These are phyloP conservation scores for Solanum sparsipilum DNA, from an alignment of 257 asterid species.

Conservation along the genomic window DNA sequence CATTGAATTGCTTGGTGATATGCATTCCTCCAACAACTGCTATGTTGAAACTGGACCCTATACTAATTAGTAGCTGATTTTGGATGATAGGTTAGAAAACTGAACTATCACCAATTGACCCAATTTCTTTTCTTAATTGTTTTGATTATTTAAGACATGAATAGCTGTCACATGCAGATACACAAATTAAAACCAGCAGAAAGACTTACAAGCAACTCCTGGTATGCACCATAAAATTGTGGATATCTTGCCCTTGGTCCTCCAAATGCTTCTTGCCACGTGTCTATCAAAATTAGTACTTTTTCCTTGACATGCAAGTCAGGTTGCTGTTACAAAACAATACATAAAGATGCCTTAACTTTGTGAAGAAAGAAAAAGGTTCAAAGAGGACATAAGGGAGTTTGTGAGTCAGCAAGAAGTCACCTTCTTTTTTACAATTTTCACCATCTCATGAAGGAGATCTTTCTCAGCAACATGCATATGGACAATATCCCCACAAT, in stretches of 20 bases:
- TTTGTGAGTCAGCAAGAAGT: not conserved
- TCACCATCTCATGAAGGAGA: slow-evolving; percentile 41
- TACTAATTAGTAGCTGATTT: not conserved
- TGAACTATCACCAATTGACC: not conserved
- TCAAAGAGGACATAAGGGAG: not conserved
- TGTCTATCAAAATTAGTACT: slow-evolving; percentile 87
- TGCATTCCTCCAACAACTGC: not conserved
- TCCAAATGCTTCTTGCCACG: slow-evolving; percentile 99
- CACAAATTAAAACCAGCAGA: not conserved
- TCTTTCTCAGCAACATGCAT: slow-evolving; percentile 44
- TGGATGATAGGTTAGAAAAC: not conserved
- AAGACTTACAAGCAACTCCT: slow-evolving; percentile 73
- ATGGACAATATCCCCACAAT: slow-evolving; percentile 44
- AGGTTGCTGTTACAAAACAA: slow-evolving; percentile 56
- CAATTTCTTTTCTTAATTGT: not conserved
- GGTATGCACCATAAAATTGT: slow-evolving; percentile 87
- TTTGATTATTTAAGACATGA: not conserved
- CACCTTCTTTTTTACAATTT: slow-evolving; percentile 61
- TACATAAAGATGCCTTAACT: not conserved
- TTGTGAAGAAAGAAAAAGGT: not conserved
- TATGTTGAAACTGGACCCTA: not conserved
- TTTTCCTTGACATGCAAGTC: slow-evolving; percentile 97
- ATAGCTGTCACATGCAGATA: not conserved
- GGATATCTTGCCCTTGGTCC: slow-evolving; percentile 92
- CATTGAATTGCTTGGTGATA: not conserved